Base-by-base conservation (phyloP, 352 stramenopile genomes). In the Aphanomyces astaci region DNA sequence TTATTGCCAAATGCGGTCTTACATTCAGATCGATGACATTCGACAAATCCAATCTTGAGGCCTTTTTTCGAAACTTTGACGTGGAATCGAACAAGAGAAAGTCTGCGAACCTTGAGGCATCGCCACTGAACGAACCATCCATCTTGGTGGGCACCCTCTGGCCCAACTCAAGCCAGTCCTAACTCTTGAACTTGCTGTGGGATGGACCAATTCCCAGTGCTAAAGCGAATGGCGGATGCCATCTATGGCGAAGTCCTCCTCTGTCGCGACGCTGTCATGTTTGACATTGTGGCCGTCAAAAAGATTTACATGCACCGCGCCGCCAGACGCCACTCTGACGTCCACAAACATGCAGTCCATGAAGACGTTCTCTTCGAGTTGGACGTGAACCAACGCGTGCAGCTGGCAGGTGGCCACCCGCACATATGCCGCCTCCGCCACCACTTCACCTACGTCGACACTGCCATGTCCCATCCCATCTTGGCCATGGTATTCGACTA, bases 401-500 rank as follows among this genome's bases (percentile, higher is more conserved):
- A 77, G 36, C 66, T 66, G 30, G 72, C 87, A 10, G 84, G 86
- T 30, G 84, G 86, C 30, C 83, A 94, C 71, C 56, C 66, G 24
- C 73, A 92, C 73, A 78, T 94, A 36, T 72, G 91, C 64, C 73
- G 78, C 3, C 72, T 91, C 71, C 73, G 67, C 31, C 79, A 89
- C 66, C 83, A 78, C 52, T 84, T 90, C 62, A 76, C 82, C 48
- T 79, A 89, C 57, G 74, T 82, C 13, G 68, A 78, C 33, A 77
- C 72, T 31, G 27, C 13, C 5, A 25, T 43, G 36, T 15, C 36
- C 36, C 36, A 59, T 72, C 73, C 57, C 17, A 68, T 66, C 19
- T 78, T 92, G 46, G 75, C 80, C 59, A 76, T 94, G n/a, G 75
- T 92, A 22, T 84, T 87, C 30, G 77, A 84, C 24, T 90, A 85